Conservation (phyloP, 2,329 filamentous ascomycete species). For the Alternaria arborescens region DNA sequence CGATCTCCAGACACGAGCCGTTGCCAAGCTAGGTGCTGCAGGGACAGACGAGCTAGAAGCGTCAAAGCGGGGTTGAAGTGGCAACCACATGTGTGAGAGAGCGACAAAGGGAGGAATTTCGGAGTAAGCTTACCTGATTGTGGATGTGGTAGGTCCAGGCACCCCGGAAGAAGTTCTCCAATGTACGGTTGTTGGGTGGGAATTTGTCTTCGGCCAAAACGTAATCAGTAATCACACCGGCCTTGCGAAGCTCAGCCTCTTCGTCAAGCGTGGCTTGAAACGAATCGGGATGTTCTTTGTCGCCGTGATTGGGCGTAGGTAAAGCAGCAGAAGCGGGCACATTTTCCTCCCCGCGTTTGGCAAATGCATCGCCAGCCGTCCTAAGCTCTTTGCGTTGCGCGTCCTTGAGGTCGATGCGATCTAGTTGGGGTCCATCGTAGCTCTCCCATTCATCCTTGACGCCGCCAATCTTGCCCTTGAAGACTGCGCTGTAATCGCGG, state of each 20-base stretch:
- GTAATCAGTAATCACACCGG: conserved; percentile 56
- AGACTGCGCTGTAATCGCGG: conserved; percentile 62
- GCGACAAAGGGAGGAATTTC: background rate
- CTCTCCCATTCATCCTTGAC: conserved; percentile 63
- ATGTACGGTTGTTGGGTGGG: conserved; percentile 64
- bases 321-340: conserved; percentile 40
- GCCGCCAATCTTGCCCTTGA: conserved; percentile 58
- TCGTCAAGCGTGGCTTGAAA: conserved; percentile 54
- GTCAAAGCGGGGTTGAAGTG: conserved; percentile 4
- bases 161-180: conserved; percentile 65
- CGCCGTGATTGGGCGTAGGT: conserved; percentile 30
- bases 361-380: background rate
- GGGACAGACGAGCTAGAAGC: conserved; percentile 1
- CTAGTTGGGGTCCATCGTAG: conserved; percentile 57
- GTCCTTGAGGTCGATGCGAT: conserved; percentile 43
- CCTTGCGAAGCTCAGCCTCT: conserved; percentile 51
- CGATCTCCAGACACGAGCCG: background rate
- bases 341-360: conserved; percentile 34
- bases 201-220: conserved; percentile 60
- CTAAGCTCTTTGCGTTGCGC: conserved; percentile 41
- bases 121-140: conserved; percentile 59
- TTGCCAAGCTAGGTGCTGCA: conserved; percentile 12
- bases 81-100: background rate
- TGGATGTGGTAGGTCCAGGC: conserved; percentile 67
- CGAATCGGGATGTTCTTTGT: conserved; percentile 46